These are phyloP conservation scores for Blastocystis sp. DNA, from an alignment of 352 stramenopile genomes.

Conservation along the genomic window DNA sequence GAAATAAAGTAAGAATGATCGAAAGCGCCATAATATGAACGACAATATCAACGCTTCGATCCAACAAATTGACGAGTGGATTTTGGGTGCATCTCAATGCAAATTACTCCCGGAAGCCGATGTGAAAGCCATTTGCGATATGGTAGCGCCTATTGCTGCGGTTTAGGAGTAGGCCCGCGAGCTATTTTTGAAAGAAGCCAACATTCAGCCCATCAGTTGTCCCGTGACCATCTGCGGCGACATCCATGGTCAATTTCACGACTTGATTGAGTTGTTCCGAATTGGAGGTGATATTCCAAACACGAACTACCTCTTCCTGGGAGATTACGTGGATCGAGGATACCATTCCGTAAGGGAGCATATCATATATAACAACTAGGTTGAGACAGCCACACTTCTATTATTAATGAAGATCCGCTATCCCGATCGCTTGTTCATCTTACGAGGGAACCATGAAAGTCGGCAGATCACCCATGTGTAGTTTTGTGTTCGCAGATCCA, in stretches of 20 bases:
- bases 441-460: constrained; percentile 85
- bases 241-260: constrained; percentile 90
- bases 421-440: constrained; percentile 76
- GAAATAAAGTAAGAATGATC: background rate
- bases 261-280: constrained; percentile 87
- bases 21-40: background rate
- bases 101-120: constrained; percentile 84
- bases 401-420: constrained; percentile 83
- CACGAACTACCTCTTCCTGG: constrained; percentile 96
- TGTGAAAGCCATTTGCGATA: constrained; percentile 83
- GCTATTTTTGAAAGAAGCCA: constrained; percentile 87
- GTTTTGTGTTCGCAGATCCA: background rate
- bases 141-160: constrained; percentile 58
- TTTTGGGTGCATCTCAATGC: constrained; percentile 80
- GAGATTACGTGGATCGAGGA: constrained; percentile 95
- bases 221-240: constrained; percentile 94
- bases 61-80: constrained; percentile 79
- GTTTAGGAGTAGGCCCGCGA: constrained; percentile 74
- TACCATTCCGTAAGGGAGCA: constrained; percentile 76
- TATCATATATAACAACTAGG: constrained; percentile 57
- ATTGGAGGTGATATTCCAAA: constrained; percentile 75
- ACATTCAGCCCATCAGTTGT: constrained; percentile 85
- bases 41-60: background rate
- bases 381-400: constrained; percentile 79
- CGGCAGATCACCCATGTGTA: constrained; percentile 82